Evolutionary conservation across 1,284 basidiomycete species (phyloP).

Genomic region (Exobasidium rhododendri): DNA sequence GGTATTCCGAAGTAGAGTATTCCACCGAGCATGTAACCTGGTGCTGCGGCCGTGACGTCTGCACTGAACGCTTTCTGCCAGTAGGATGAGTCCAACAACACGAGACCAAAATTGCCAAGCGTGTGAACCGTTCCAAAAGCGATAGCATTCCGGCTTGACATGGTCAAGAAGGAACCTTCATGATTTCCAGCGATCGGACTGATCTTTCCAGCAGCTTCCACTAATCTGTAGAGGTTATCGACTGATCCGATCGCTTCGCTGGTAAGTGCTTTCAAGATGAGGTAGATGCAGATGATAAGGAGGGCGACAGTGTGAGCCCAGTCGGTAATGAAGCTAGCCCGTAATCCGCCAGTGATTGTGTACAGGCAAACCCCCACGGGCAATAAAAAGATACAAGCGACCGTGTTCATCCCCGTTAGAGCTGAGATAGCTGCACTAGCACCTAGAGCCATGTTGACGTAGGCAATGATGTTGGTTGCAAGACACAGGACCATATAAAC

Average conservation of each 20-base stretch:
- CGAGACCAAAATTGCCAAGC: constrained; percentile 43
- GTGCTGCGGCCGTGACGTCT: constrained; percentile 37
- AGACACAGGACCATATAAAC: constrained; percentile 47
- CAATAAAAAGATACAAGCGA: constrained; percentile 40
- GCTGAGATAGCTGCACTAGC: constrained; percentile 42
- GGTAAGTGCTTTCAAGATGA: constrained; percentile 41
- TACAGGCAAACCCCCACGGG: constrained; percentile 43
- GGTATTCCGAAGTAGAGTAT: constrained; percentile 49
- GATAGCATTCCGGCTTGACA: constrained; percentile 22
- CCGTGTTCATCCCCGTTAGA: constrained; percentile 43
- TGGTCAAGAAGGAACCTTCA: constrained; percentile 23
- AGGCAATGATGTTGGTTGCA: constrained; percentile 44
- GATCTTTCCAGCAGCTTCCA: constrained; percentile 15
- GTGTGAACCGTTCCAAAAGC: constrained; percentile 47
- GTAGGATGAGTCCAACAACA: constrained; percentile 39
- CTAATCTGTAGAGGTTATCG: constrained; percentile 34
- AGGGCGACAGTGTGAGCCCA: constrained; percentile 43
- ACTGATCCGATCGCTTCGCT: constrained; percentile 24
- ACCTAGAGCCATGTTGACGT: constrained; percentile 47
- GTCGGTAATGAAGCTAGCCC: constrained; percentile 43
- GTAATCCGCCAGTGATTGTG: constrained; percentile 42
- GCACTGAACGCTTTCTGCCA: constrained; percentile 50
- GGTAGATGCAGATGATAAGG: constrained; percentile 40
- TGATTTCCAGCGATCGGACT: constrained; percentile 21
- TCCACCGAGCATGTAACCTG: constrained; percentile 44